phyloP scores from a whole-genome alignment of 148 eudicot species.

The Rhododendron mucronatum region DNA sequence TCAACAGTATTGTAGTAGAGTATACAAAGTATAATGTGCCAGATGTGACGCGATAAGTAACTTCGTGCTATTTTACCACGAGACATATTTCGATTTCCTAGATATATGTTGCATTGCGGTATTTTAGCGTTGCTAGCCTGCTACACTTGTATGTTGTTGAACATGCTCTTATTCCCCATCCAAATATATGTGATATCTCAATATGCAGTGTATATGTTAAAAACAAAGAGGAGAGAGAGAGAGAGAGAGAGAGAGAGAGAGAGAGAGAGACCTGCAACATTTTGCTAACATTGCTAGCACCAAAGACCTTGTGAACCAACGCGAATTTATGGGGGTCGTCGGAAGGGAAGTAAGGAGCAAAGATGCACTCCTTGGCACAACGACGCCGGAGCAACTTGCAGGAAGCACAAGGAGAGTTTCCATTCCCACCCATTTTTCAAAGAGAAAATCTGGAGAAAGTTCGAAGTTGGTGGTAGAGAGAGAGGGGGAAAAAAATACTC shows the following conservation, averaged over 20 bases:
- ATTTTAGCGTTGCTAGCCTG: not conserved
- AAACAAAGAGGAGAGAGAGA: not conserved
- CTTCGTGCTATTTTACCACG: not conserved
- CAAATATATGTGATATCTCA: not conserved
- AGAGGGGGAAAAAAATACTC: not conserved
- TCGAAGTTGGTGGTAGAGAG: constrained; percentile 7
- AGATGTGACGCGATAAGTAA: not conserved
- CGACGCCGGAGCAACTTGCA: constrained; percentile 90
- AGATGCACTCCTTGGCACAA: constrained; percentile 83
- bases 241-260: not conserved
- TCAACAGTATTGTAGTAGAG: not conserved
- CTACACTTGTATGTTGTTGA: not conserved
- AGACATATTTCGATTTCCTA: not conserved
- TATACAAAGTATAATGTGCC: not conserved
- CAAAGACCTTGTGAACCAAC: constrained; percentile 91
- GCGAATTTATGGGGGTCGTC: constrained; percentile 89
- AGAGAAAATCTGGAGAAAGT: not conserved
- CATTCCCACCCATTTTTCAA: constrained; percentile 56
- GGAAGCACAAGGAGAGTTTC: constrained; percentile 89
- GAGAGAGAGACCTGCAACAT: constrained; percentile 71
- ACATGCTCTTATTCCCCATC: not conserved
- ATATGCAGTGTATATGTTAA: not conserved
- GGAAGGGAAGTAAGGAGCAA: constrained; percentile 91
- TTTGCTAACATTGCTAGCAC: constrained; percentile 96
- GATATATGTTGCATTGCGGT: too few relatives aligned